Conservation (phyloP, 2,329 filamentous ascomycete species). For the Ophiostoma himal-ulmi region DNA sequence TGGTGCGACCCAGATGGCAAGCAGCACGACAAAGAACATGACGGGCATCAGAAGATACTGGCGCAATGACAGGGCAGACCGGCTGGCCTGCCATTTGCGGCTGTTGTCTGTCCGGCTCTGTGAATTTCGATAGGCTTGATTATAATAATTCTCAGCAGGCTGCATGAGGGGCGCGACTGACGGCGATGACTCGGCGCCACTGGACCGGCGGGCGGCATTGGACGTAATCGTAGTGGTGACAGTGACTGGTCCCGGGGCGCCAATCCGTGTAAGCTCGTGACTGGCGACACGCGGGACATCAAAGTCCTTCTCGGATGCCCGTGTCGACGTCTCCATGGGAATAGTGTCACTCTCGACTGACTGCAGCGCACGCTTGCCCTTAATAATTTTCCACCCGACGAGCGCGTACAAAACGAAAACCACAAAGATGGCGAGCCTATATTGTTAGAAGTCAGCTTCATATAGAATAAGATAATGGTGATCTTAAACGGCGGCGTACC, state of each 20-base stretch:
- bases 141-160: too few species aligned
- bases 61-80: slow-evolving; percentile 34
- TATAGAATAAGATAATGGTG: not conserved
- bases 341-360: slow-evolving; percentile 31
- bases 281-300: not conserved
- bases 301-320: slow-evolving; percentile 12
- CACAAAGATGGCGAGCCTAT: slow-evolving; percentile 31
- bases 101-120: not conserved
- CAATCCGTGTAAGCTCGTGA: not conserved
- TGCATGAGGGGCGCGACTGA: slow-evolving; percentile 17
- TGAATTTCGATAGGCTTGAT: not conserved
- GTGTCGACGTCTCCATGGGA: slow-evolving; percentile 26
- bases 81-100: slow-evolving; percentile 23
- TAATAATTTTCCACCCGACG: slow-evolving; percentile 34
- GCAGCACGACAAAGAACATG: slow-evolving; percentile 34
- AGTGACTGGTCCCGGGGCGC: not conserved
- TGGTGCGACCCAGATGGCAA: slow-evolving; percentile 35
- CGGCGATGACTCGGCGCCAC: slow-evolving; percentile 6
- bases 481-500: slow-evolving; percentile 27
- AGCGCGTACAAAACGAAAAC: slow-evolving; percentile 42
- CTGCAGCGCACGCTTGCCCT: slow-evolving; percentile 32
- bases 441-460: not conserved
- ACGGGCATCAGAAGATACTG: slow-evolving; percentile 38
- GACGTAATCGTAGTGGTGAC: not conserved
- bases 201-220: not conserved